phyloP scores from a whole-genome alignment of 768 basidiomycete genomes.

The Auricularia cornea region DNA sequence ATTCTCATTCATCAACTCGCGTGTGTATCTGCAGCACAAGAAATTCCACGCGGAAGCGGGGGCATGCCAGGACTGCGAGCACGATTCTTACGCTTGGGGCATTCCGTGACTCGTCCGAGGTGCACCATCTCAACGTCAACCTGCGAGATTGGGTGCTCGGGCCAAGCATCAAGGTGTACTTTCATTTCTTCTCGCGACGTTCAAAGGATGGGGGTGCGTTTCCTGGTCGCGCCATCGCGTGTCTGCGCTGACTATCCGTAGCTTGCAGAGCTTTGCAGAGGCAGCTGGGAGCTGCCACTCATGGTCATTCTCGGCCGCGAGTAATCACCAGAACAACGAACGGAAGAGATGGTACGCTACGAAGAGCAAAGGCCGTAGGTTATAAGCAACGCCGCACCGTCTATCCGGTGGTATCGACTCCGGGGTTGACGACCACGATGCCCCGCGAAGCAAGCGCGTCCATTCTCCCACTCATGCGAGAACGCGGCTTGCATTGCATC shows the following conservation, averaged over 20 bases:
- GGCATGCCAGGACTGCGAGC: slow-evolving; percentile 38
- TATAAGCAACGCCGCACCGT: too few species aligned
- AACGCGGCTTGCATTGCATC: too few species aligned
- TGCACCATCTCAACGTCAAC: slow-evolving; percentile 31
- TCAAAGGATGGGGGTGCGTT: slow-evolving; percentile 38
- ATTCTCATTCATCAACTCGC: slow-evolving; percentile 81
- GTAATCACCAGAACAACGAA: neutral
- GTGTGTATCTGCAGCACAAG: slow-evolving; percentile 65
- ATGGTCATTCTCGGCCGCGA: neutral
- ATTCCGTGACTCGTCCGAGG: slow-evolving; percentile 2
- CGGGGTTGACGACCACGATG: too few species aligned
- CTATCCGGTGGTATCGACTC: too few species aligned
- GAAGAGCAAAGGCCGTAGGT: too few species aligned
- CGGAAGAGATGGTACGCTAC: too few species aligned
- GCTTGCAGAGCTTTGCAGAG: neutral
- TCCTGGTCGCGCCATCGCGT: neutral
- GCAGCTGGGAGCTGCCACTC: neutral
- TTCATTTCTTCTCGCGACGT: slow-evolving; percentile 82
- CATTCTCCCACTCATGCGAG: too few species aligned
- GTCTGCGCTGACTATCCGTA: neutral
- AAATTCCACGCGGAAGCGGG: slow-evolving; percentile 14
- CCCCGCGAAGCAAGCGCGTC: too few species aligned
- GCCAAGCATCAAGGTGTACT: slow-evolving; percentile 68
- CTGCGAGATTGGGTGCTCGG: slow-evolving; percentile 54
- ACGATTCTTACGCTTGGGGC: slow-evolving; percentile 34